phyloP scores from a whole-genome alignment of 148 eudicot species.

The Cornus kousa region DNA sequence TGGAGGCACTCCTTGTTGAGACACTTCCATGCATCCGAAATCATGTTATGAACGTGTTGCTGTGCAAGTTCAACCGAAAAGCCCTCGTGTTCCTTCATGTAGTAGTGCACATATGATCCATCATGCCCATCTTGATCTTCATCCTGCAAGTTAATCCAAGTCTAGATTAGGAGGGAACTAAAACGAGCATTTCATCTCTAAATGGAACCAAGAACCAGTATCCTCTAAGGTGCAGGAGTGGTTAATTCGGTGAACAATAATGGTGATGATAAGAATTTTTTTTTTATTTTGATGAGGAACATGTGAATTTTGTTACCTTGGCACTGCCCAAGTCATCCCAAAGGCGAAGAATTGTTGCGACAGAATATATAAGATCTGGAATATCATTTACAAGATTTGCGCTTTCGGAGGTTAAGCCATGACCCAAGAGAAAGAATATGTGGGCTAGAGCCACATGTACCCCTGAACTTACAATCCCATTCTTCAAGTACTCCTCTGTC shows the following conservation, averaged over 20 bases:
- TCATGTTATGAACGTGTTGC: slow-evolving; percentile 21
- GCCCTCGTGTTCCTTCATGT: slow-evolving; percentile 28
- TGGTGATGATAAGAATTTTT: no score
- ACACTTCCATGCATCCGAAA: slow-evolving; percentile 36
- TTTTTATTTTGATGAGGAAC: not conserved
- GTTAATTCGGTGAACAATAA: no score
- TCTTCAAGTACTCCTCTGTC: slow-evolving; percentile 42
- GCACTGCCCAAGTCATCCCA: slow-evolving; percentile 59
- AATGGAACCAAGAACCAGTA: no score
- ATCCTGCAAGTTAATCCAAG: slow-evolving; percentile 24
- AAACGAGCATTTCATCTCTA: no score
- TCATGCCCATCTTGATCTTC: slow-evolving; percentile 38
- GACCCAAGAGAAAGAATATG: slow-evolving; percentile 46
- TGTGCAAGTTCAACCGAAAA: slow-evolving; percentile 24
- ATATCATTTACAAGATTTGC: slow-evolving; percentile 8
- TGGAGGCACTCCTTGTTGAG: slow-evolving; percentile 30
- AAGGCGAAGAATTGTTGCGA: slow-evolving; percentile 54
- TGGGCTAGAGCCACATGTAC: slow-evolving; percentile 29
- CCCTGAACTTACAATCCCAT: slow-evolving; percentile 45
- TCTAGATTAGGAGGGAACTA: not conserved
- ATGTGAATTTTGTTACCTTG: slow-evolving; percentile 26
- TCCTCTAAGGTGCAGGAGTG: no score
- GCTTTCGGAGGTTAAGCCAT: slow-evolving; percentile 7
- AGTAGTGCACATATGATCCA: slow-evolving; percentile 36
- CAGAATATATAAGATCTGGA: slow-evolving; percentile 22